Base-by-base conservation (phyloP, 179 eudicot species). In the Heliamphora pulchella region DNA sequence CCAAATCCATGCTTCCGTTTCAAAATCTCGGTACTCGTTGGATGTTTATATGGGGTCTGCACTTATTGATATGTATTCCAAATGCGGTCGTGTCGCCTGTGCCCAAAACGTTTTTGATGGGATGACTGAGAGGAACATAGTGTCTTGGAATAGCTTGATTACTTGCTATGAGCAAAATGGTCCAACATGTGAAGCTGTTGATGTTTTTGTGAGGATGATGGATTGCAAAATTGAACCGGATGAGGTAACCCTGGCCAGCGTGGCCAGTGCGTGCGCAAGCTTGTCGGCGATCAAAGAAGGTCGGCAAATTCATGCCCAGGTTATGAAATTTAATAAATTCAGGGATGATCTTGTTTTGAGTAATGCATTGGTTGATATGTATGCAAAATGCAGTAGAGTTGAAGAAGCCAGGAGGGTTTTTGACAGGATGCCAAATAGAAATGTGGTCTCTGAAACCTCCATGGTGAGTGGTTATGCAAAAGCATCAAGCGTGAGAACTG, bases 151-250 rank as follows among this genome's bases (percentile, higher is more conserved):
- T 82, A 91, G 91, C 85, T 72, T 92, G 85, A 91, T 92, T 80
- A 86, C 97, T 14, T 91, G 94, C 79, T 92, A 92, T 67, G 97
- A 91, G 82, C 94, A 92, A 79, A 92, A 92, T 78, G 94, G 97
- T 18, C 94, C 93, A 6, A 86, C 86, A 18, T 75, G 54, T 58
- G 87, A 89, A 81, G 97, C 93, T 63, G 65, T 92, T 41, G 69
- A 78, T 58, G 85, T 91, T 53, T 92, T 89, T 72, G 79, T 63
- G 15, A 85, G 82, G 67, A 92, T 92, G 97, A 85, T 89, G 87
- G 55, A 51, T 51, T 0, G 9, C 9, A 4, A 9, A 51, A 5
- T 51, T 51, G 55, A 5, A 51, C 55, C 55, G 55, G 55, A 51
- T 51, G 55, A 51, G 86, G 87, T 91, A 80, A 91, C 94, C 2